phyloP scores from a whole-genome alignment of 805 yeast species.

The Schwanniomyces sp. region DNA sequence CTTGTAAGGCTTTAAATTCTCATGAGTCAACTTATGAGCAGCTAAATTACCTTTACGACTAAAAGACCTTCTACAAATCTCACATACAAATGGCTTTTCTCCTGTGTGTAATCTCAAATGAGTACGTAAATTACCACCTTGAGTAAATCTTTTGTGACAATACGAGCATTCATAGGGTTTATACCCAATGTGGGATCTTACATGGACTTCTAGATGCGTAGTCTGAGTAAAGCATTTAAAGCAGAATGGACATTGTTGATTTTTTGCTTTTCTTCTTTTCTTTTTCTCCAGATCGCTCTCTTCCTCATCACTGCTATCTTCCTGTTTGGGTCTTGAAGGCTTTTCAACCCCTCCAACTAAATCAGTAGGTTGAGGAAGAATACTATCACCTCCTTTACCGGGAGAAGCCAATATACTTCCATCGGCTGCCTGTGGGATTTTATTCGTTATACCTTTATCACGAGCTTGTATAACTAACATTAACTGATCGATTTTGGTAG shows the following conservation, averaged over 20 bases:
- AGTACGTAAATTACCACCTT: constrained; percentile 86
- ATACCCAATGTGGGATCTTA: constrained; percentile 81
- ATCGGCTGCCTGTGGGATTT: constrained; percentile 63
- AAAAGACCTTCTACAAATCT: constrained; percentile 70
- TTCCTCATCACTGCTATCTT: constrained; percentile 8
- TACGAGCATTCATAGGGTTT: constrained; percentile 79
- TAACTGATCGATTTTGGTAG: constrained; percentile 86
- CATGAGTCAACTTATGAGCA: constrained; percentile 83
- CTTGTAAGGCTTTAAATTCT: constrained; percentile 70
- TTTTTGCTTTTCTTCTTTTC: constrained; percentile 39
- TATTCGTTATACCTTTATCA: constrained; percentile 68
- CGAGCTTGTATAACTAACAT: constrained; percentile 91
- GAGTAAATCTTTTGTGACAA: constrained; percentile 83
- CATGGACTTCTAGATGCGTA: constrained; percentile 90
- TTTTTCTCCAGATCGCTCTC: constrained; percentile 13
- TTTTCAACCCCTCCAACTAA: constrained; percentile 81
- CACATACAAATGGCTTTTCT: constrained; percentile 85
- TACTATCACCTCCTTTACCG: constrained; percentile 23
- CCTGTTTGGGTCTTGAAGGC: constrained; percentile 37
- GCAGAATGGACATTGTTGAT: constrained; percentile 75
- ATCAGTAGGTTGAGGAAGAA: constrained; percentile 57
- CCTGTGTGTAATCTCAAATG: constrained; percentile 88
- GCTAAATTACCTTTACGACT: constrained; percentile 91
- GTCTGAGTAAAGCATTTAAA: constrained; percentile 79
- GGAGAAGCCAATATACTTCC: constrained; percentile 60